Conservation (phyloP, 2,329 filamentous ascomycete species). For the Talaromyces sp. region DNA sequence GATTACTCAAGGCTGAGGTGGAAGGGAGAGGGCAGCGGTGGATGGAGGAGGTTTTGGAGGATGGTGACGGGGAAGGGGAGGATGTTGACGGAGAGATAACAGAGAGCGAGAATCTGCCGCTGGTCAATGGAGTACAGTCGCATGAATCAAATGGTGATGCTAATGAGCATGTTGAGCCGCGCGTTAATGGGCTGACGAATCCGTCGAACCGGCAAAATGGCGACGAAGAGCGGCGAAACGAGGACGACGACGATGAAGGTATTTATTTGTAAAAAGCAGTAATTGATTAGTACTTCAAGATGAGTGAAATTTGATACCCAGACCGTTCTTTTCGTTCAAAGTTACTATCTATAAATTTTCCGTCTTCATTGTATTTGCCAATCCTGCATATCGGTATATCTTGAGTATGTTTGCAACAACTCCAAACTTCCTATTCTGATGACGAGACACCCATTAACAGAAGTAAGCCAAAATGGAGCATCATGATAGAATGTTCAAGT, state of each 20-base stretch:
- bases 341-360: background rate
- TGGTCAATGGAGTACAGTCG: constrained; percentile 6
- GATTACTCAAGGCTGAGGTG: constrained; percentile 51
- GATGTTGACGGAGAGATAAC: background rate
- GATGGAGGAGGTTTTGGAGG: constrained; percentile 34
- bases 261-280: constrained; percentile 17
- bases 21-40: constrained; percentile 55
- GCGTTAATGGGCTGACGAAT: constrained; percentile 11
- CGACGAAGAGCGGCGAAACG: background rate
- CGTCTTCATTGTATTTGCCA: background rate
- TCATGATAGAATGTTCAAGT: background rate
- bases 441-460: background rate
- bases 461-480: background rate
- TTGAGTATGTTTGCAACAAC: constrained; percentile 11
- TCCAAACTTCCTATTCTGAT: constrained; percentile 13
- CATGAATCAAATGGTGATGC: constrained; percentile 1
- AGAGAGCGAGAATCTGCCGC: background rate
- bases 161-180: background rate
- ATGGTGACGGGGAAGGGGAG: constrained; percentile 15
- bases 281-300: background rate
- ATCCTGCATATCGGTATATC: constrained; percentile 1
- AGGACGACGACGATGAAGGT: constrained; percentile 14
- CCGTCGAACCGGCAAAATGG: constrained; percentile 5
- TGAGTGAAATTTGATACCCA: constrained; percentile 4
- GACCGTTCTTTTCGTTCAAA: background rate